Conservation (phyloP, 176 grass and related monocot genomes). For the Cymbopogon citratus region DNA sequence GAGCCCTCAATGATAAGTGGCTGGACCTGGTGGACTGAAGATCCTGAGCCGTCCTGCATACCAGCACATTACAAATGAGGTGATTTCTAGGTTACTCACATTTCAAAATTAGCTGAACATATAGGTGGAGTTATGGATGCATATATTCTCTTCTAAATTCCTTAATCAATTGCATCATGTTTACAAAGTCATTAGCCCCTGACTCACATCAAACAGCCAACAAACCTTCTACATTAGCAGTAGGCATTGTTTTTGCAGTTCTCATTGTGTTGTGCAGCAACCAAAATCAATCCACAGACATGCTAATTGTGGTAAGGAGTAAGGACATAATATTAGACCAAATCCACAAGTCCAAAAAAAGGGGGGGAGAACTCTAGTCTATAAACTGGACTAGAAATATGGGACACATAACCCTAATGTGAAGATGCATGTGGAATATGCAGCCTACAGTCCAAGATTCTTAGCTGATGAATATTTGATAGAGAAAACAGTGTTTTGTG, state of each 20-base stretch:
- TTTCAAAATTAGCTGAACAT: neutral
- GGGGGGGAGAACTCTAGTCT: neutral
- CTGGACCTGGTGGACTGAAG: constrained; percentile 30
- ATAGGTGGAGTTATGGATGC: neutral
- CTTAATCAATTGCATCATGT: neutral
- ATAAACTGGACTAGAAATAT: neutral
- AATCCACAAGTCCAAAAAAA: neutral
- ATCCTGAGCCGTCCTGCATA: constrained; percentile 61
- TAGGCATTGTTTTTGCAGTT: neutral
- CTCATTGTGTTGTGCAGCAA: neutral
- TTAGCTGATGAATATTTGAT: neutral
- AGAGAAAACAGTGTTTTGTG: neutral
- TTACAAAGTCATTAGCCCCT: neutral
- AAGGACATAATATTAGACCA: neutral
- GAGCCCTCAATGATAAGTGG: constrained; percentile 32
- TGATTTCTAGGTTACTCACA: neutral
- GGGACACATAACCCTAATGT: neutral
- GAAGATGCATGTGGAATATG: neutral
- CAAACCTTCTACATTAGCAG: constrained; percentile 2
- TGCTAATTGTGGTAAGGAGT: neutral
- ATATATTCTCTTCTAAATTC: neutral
- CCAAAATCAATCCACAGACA: neutral
- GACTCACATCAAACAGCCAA: constrained; percentile 10
- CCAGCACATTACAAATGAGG: neutral
- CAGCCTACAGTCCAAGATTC: neutral